Evolutionary conservation across 176 grass and related monocot genomes (phyloP), one percentile per base, ranked within the genome.

Genomic region (Elymus sibiricus): DNA sequence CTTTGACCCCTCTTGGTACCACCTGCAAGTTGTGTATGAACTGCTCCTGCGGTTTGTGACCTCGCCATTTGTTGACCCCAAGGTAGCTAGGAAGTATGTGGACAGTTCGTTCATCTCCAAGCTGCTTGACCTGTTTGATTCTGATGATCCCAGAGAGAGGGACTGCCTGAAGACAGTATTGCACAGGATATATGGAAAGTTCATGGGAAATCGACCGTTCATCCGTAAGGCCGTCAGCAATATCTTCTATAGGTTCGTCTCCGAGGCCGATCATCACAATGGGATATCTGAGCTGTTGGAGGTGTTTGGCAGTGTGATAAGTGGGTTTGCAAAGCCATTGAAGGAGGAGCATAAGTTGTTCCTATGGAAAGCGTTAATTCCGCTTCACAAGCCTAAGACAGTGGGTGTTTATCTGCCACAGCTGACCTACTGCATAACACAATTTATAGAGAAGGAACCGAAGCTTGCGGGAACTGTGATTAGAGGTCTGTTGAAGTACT

Each of bases 301-400:
- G 85, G 95, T 97, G 28, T 97, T 97, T 77, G 95, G 95, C 35
- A 94, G 92, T 16, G 90, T 97, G 19, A 94, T 97, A 75, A 94
- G 92, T 22, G 95, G 95, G 67, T 97, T 97, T 80, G 95, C 95
- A 2, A 91, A 94, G 83, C 95, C 95, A 81, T 83, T 97, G 82
- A 97, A 97, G 74, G 95, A 97, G 83, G 95, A 97, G 17, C 95
- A 97, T 42, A 97, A 97, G 92, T 73, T 94, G 60, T 97, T 97
- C 83, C 81, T 97, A 29, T 92, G 77, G 88, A 97, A 94, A 83
- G 92, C 88, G 2, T 82, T 97, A 77, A 87, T 97, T 79, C 95
- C 92, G 9, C 86, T 97, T 77, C 95, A 94, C 66, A 97, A 97
- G 81, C 92, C 90, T 7, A 97, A 97, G 78, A 64, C 82, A 31